Conservation (phyloP, 352 stramenopile species). For the Phytophthora capsici region DNA sequence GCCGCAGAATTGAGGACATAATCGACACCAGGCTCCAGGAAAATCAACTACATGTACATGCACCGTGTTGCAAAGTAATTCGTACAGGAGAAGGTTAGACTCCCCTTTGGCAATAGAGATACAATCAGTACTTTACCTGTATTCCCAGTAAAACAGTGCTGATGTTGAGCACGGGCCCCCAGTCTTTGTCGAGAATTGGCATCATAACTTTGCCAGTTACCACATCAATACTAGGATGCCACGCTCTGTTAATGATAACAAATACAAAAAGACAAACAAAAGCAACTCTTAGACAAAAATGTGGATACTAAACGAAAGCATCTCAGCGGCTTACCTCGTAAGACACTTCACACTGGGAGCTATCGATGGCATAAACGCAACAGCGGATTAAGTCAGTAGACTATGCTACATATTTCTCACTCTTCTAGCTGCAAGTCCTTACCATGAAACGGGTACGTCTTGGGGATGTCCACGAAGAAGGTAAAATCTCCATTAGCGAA, state of each 20-base stretch:
- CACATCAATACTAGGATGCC: slow-evolving; percentile 87
- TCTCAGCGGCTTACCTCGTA: slow-evolving; percentile 51
- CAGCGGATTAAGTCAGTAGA: not conserved
- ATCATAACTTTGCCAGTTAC: slow-evolving; percentile 86
- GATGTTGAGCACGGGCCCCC: slow-evolving; percentile 86
- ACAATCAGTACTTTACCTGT: slow-evolving; percentile 47
- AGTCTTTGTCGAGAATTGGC: slow-evolving; percentile 84
- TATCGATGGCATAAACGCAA: slow-evolving; percentile 23
- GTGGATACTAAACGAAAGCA: no score
- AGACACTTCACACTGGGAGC: slow-evolving; percentile 75
- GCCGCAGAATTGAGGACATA: slow-evolving; percentile 66
- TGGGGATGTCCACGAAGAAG: slow-evolving; percentile 88
- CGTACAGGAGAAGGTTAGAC: not conserved
- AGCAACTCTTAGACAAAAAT: no score
- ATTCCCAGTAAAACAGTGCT: slow-evolving; percentile 86
- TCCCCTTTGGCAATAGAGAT: not conserved
- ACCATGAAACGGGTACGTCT: slow-evolving; percentile 89
- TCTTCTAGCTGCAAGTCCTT: slow-evolving; percentile 2
- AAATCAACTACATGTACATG: slow-evolving; percentile 69
- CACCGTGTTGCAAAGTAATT: no score
- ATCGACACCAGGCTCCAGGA: slow-evolving; percentile 77
- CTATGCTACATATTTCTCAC: not conserved
- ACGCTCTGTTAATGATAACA: slow-evolving; percentile 59
- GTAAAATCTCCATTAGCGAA: slow-evolving; percentile 88
- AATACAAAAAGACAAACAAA: slow-evolving; percentile 5